Evolutionary conservation across 768 basidiomycete genomes (phyloP).

Genomic region (Auricularia sp.): DNA sequence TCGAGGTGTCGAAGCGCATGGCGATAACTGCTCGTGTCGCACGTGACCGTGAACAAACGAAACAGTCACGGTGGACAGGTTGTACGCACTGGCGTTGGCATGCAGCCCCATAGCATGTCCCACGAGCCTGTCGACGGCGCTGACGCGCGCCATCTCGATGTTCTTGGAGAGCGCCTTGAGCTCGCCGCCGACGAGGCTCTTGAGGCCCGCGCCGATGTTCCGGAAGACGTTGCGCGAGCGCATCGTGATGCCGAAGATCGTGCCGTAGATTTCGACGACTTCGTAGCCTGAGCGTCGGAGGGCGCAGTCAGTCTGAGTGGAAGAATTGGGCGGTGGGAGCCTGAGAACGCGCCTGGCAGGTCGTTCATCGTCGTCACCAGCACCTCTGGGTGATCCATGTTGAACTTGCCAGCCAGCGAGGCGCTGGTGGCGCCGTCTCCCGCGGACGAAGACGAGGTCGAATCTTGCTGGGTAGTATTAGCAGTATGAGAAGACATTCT

Average conservation of each 20-base stretch:
- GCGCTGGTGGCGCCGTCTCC: not conserved
- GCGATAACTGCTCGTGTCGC: not conserved
- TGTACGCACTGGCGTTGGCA: conserved; percentile 1
- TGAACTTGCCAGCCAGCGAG: not conserved
- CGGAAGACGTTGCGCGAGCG: not conserved
- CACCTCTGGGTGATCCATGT: not conserved
- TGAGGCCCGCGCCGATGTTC: not conserved
- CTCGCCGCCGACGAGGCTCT: conserved; percentile 1
- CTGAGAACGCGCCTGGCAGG: not conserved
- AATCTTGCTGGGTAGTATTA: not conserved
- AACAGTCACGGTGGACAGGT: not conserved
- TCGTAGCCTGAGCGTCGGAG: not conserved
- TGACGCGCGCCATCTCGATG: not conserved
- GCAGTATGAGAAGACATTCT: too few species aligned
- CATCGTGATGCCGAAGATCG: not conserved
- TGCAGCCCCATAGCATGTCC: not conserved
- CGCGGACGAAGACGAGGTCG: not conserved
- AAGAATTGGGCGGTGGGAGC: too few species aligned
- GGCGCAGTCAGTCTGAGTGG: not conserved
- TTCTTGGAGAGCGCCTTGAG: not conserved
- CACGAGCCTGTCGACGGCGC: not conserved
- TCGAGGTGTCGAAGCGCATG: not conserved
- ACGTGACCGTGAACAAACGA: too few species aligned
- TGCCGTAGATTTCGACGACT: conserved; percentile 1
- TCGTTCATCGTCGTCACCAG: not conserved